Evolutionary conservation across 176 grass and related monocot genomes (phyloP).

Genomic region (Pontederia crassipes): DNA sequence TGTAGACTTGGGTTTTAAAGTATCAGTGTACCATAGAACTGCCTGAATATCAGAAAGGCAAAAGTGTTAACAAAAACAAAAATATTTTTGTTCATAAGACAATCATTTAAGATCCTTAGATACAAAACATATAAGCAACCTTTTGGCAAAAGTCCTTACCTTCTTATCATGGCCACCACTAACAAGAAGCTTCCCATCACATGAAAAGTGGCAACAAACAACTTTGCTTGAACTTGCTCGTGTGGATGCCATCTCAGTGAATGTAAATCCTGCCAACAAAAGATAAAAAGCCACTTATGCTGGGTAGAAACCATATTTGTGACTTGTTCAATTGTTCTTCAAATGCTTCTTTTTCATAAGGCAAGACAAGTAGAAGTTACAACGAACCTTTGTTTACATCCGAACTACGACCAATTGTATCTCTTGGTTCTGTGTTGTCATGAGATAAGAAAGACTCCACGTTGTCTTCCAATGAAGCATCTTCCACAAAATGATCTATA

Average conservation of each 20-base stretch:
- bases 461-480: conserved; percentile 90
- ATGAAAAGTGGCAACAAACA: conserved; percentile 76
- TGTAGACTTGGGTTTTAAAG: conserved; percentile 61
- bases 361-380: background rate
- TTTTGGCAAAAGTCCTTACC: conserved; percentile 20
- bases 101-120: no score
- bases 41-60: conserved; percentile 38
- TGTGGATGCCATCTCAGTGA: conserved; percentile 50
- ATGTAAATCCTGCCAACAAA: conserved; percentile 59
- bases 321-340: no score
- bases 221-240: conserved; percentile 81
- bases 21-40: conserved; percentile 65
- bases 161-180: conserved; percentile 97
- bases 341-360: background rate
- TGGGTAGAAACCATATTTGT: background rate
- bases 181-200: conserved; percentile 81
- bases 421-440: conserved; percentile 90
- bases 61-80: background rate
- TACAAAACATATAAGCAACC: no score
- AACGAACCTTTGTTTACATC: conserved; percentile 80
- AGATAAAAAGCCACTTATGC: conserved; percentile 1
- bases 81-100: no score
- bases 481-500: conserved; percentile 83
- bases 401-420: conserved; percentile 59
- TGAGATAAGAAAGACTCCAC: conserved; percentile 98